Evolutionary conservation across 2,329 filamentous ascomycete species (phyloP), one percentile per base, ranked within the genome.

Genomic region (Pestalotiopsis sp.): DNA sequence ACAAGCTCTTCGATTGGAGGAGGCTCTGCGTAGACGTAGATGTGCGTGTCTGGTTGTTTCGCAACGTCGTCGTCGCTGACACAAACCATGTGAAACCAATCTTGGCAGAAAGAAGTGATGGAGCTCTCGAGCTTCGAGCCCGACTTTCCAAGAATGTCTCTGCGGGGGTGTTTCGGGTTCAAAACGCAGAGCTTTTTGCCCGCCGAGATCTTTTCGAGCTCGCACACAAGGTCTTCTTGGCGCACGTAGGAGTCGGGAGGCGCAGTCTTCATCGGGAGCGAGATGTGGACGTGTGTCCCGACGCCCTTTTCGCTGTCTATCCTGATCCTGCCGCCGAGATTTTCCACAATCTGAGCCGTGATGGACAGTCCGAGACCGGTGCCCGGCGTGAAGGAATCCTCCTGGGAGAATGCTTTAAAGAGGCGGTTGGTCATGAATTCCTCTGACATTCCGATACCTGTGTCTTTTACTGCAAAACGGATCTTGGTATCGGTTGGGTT

Each of bases 331-430:
- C 72, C 73, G 0, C 60, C 69, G 3, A 75, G n/a, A 45, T 68
- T 69, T 6, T 68, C 68, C 3, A 73, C 85, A 6, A 93, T 87
- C 64, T 83, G 80, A 23, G 86, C 84, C 2, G 93, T 90, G 9
- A 93, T 87, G 56, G 87, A 90, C 38, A 93, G 78, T 0, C 91
- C 91, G 0, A 93, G 80, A 0, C 91, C 91, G 0, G 88, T 87
- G 0, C 91, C 91, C 0, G 87, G 84, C 0, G 86, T 82, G 1
- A 93, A 76, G 0, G 82, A 78, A 62, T 92, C 85, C 73, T 93
- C 91, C 70, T 93, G 91, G 0, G 83, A 78, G 70, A 92, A 92
- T 0, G 90, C 88, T 0, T 85, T 87, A 74, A 90, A 93, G 0
- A 92, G 77, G 14, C 85, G 84, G 9, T 87, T 85, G 23, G 85